These are phyloP conservation scores for Penstemon barbatus DNA, from an alignment of 257 asterid genomes.

Conservation along the genomic window DNA sequence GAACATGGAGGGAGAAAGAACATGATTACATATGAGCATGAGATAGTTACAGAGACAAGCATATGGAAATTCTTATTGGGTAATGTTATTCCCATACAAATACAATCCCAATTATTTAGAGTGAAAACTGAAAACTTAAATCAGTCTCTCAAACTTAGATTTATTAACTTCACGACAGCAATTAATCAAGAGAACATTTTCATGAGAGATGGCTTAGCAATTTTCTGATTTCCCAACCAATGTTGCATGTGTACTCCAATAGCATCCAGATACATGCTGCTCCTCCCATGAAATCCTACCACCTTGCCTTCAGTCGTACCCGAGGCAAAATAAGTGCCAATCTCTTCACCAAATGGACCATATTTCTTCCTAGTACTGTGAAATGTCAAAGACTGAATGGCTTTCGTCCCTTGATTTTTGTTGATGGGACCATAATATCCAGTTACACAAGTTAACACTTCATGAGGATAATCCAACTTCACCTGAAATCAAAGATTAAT, in stretches of 20 bases:
- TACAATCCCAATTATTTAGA: no score
- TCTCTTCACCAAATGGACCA: conserved; percentile 77
- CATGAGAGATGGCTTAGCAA: conserved; percentile 43
- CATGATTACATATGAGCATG: no score
- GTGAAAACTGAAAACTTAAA: no score
- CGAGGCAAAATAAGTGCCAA: conserved; percentile 64
- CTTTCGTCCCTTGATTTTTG: conserved; percentile 49
- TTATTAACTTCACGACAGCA: background rate
- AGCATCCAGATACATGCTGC: conserved; percentile 74
- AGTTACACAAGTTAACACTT: conserved; percentile 65
- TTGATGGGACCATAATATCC: conserved; percentile 60
- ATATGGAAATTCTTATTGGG: no score
- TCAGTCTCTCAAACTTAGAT: no score
- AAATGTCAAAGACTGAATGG: conserved; percentile 61
- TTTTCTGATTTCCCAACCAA: conserved; percentile 70
- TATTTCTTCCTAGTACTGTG: conserved; percentile 53
- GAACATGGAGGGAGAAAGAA: no score
- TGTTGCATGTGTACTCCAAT: conserved; percentile 92
- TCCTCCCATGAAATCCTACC: conserved; percentile 82
- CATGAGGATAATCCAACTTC: conserved; percentile 67
- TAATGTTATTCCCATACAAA: no score
- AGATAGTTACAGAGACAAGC: no score
- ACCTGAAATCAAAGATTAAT: conserved; percentile 40
- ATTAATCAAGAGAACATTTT: conserved; percentile 51
- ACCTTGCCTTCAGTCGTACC: conserved; percentile 78